Evolutionary conservation across 352 stramenopile genomes (phyloP).

Genomic region (Pythium monospermum): DNA sequence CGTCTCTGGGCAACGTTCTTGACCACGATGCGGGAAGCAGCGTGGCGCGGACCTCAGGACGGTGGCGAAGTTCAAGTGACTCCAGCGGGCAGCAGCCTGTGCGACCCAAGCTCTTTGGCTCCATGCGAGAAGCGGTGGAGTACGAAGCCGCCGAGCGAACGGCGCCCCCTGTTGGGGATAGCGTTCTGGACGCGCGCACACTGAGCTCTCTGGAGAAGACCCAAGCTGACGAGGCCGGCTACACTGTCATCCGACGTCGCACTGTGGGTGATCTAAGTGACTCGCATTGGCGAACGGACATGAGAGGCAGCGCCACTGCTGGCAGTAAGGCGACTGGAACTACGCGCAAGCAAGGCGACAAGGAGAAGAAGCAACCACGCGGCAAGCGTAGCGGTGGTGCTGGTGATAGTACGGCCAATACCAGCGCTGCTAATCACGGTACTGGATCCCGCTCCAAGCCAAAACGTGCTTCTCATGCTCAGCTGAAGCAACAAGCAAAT

Average conservation of each 20-base stretch:
- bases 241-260: conserved; percentile 24
- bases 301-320: too few species aligned
- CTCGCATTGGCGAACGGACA: too few species aligned
- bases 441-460: too few species aligned
- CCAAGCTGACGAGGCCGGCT: conserved; percentile 21
- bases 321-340: too few species aligned
- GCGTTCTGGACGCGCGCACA: conserved; percentile 2
- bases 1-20: conserved; percentile 36
- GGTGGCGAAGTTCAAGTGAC: conserved; percentile 19
- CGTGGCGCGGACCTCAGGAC: background rate
- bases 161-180: background rate
- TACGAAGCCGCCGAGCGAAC: conserved; percentile 14
- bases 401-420: too few species aligned
- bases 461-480: too few species aligned
- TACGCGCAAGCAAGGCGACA: background rate
- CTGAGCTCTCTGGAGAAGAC: conserved; percentile 18
- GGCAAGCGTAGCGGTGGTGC: too few species aligned
- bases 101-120: conserved; percentile 13
- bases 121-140: conserved; percentile 23
- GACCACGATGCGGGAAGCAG: background rate
- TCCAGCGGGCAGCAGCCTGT: background rate
- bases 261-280: conserved; percentile 8
- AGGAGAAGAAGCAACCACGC: too few species aligned
- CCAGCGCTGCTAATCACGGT: too few species aligned
- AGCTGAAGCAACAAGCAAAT: too few species aligned